Evolutionary conservation across 192 early-diverging fungal species (phyloP), one percentile per base, ranked within the genome.

Genomic region (Coemansia sp.): DNA sequence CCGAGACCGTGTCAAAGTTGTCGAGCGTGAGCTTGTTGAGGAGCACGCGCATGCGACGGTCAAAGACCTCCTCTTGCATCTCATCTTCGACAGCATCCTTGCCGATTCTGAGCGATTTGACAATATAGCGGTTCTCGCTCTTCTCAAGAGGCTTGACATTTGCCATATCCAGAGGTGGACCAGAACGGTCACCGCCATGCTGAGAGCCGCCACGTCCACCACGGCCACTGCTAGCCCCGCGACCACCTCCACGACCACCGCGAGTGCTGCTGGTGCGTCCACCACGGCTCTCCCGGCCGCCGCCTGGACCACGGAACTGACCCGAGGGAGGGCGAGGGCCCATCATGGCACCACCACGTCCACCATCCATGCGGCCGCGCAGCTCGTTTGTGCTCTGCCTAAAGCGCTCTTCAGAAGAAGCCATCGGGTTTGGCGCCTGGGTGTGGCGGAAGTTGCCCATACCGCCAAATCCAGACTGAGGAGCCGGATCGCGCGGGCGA

Each of bases 11-110:
- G 32, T 94, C 93, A 74, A 98, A 99, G 81, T 94, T 96, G 72
- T 99, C 98, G 0, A 93, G 82, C 3, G 98, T 96, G 64, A 99
- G 80, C 88, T 99, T 99, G 88, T 99, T 99, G 63, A 99, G 85
- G 19, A 96, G 84, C 65, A 89, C 88, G 85, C 92, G 94, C 17
- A 93, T 90, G 87, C 94, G 92, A 29, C 93, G 91, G 48, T 88
- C 85, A 44, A 88, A 85, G 27, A 88, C 58, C 12, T 93, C 93
- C 46, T 85, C 83, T 5, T 64, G 27, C 72, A 82, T 87, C 3
- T 83, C 86, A 42, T 78, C 72, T 64, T 86, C 87, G 9, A 36
- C 76, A 14, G 63, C 85, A 21, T 85, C 68, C 44, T 84, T 80
- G 39, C 64, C 80, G 17, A 17, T 36, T 12, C 68, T 62, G 38